These are phyloP conservation scores for Leccinum olivaceopallidum DNA, from an alignment of 768 basidiomycete species.

Conservation along the genomic window DNA sequence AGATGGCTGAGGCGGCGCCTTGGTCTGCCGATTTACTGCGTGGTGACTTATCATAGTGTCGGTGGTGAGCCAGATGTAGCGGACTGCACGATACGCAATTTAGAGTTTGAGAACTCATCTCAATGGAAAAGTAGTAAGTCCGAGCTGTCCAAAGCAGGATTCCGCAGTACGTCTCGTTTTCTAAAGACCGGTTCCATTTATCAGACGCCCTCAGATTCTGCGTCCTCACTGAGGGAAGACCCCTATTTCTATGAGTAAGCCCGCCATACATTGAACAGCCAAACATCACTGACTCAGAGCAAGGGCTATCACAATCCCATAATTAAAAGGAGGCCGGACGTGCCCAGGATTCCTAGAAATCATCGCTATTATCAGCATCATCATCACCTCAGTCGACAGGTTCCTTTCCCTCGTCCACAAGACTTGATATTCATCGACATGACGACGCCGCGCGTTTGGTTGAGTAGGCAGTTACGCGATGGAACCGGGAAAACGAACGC, in stretches of 20 bases:
- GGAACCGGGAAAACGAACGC: background rate
- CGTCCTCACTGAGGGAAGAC: too few relatives aligned
- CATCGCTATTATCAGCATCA: background rate
- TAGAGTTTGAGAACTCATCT: background rate
- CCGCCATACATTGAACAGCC: too few relatives aligned
- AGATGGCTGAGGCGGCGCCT: too few relatives aligned
- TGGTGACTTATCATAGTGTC: too few relatives aligned
- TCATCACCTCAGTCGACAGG: background rate
- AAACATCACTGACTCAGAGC: too few relatives aligned
- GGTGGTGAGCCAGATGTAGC: too few relatives aligned
- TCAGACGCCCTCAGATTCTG: background rate
- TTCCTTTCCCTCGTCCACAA: background rate
- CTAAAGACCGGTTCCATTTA: too few relatives aligned
- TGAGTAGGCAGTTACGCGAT: background rate
- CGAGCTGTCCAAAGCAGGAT: background rate
- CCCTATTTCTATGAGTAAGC: too few relatives aligned
- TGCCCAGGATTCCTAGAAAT: too few relatives aligned
- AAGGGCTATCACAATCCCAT: too few relatives aligned
- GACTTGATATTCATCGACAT: conserved; percentile 1
- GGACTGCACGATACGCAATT: background rate
- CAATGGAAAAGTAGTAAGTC: background rate
- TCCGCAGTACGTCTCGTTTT: background rate
- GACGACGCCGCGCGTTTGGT: conserved; percentile 11
- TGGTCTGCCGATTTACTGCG: too few relatives aligned
- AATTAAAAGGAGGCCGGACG: background rate